Conservation (phyloP, 208 protist species). For the Trypanosoma lewisi region DNA sequence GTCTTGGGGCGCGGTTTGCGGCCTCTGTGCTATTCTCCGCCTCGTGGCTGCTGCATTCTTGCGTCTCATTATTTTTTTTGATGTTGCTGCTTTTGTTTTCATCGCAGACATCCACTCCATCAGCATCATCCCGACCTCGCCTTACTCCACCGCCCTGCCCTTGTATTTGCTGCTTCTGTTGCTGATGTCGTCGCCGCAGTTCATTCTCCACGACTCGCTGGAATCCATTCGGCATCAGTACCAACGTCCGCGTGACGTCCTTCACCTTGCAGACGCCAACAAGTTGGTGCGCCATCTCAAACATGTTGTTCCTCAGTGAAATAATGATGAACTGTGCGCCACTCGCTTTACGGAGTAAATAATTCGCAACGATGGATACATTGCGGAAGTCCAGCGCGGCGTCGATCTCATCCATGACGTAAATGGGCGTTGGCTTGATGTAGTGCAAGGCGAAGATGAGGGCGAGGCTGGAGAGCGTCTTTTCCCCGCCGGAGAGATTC, state of each 20-base stretch:
- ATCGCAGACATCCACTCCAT: no score
- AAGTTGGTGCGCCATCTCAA: constrained; percentile 97
- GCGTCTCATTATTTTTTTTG: no score
- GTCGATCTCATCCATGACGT: constrained; percentile 99
- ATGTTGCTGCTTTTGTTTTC: no score
- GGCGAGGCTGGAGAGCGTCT: constrained; percentile 98
- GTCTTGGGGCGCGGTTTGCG: no score
- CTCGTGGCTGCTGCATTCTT: no score
- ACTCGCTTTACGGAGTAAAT: constrained; percentile 97
- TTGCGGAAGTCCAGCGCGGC: constrained; percentile 99
- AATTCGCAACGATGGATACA: constrained; percentile 98
- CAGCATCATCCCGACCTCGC: background rate
- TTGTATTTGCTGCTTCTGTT: no score
- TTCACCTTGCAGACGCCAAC: constrained; percentile 99
- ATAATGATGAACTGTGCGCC: constrained; percentile 99
- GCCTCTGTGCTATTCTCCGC: no score
- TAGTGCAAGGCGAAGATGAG: constrained; percentile 99
- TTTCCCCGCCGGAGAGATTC: constrained; percentile 99
- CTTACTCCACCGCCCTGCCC: background rate
- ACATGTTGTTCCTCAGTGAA: constrained; percentile 98
- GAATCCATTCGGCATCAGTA: constrained; percentile 94
- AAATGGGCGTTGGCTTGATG: constrained; percentile 99
- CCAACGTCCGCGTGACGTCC: constrained; percentile 96
- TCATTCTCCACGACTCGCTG: constrained; percentile 37
- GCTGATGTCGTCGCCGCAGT: constrained; percentile 1